Evolutionary conservation across 2,329 filamentous ascomycete species (phyloP).

Genomic region (Alternaria metachromatica): DNA sequence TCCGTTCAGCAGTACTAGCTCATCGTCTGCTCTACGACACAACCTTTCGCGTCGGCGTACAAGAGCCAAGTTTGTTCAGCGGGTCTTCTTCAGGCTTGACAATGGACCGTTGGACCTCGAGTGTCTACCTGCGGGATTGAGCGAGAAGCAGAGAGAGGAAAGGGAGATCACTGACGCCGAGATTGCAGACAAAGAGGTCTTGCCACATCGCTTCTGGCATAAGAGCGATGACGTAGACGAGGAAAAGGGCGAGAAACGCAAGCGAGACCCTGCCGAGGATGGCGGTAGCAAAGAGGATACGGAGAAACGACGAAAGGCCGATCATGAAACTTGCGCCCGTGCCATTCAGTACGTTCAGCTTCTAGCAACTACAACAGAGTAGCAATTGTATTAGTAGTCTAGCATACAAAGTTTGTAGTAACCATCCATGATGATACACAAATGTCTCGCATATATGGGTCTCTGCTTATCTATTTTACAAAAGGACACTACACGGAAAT

Average conservation of each 20-base stretch:
- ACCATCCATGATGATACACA: not conserved
- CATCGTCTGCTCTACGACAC: slow-evolving; percentile 20
- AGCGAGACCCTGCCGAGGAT: not conserved
- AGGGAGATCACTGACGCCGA: slow-evolving; percentile 30
- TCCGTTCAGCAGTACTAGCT: slow-evolving; percentile 14
- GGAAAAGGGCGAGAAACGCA: not conserved
- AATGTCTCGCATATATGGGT: not conserved
- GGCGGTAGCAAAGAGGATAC: not conserved
- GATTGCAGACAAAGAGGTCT: slow-evolving; percentile 19
- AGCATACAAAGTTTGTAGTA: not conserved
- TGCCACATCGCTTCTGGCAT: slow-evolving; percentile 37
- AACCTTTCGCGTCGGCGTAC: slow-evolving; percentile 25
- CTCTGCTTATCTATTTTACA: not conserved
- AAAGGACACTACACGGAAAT: not conserved
- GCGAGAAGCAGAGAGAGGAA: slow-evolving; percentile 31
- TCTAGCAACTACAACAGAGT: not conserved
- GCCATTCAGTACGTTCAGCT: not conserved
- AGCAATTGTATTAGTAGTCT: not conserved
- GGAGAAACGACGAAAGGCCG: not conserved
- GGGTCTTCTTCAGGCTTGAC: slow-evolving; percentile 44
- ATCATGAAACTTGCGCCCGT: not conserved
- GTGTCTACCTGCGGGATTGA: not conserved
- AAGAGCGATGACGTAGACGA: not conserved
- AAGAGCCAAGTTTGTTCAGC: slow-evolving; percentile 39
- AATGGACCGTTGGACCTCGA: slow-evolving; percentile 21